phyloP scores from a whole-genome alignment of 805 yeast genomes.

The Saccharomyces jurei region DNA sequence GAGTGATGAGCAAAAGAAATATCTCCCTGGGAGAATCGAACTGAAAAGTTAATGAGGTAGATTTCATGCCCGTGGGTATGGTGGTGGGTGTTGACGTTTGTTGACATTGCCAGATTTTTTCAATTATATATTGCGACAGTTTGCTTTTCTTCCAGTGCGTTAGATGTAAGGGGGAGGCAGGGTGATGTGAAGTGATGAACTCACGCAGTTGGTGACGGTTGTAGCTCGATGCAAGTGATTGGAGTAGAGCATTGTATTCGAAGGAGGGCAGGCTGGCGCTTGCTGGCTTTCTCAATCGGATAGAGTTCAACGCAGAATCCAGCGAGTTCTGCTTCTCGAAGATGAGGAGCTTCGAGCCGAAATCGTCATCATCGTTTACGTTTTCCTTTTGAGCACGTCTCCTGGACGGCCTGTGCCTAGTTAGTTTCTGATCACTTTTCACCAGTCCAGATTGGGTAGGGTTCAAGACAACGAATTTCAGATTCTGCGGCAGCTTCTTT shows the following conservation, averaged over 20 bases:
- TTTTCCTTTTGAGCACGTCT: not conserved
- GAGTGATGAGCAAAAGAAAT: conserved; percentile 18
- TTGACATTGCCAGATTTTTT: conserved; percentile 17
- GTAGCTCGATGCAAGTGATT: not conserved
- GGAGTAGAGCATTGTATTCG: not conserved
- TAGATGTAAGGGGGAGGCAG: not conserved
- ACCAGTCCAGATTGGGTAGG: conserved; percentile 23
- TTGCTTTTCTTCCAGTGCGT: conserved; percentile 9
- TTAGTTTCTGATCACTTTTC: conserved; percentile 4
- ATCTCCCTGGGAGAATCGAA: conserved; percentile 1
- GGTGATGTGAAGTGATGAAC: not conserved
- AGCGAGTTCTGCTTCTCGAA: not conserved
- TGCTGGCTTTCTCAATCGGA: not conserved
- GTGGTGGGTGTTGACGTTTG: not conserved
- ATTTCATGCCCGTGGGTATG: not conserved
- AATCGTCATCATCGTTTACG: not conserved
- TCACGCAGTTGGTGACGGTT: not conserved
- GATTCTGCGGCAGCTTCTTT: conserved; percentile 23
- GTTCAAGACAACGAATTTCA: conserved; percentile 23
- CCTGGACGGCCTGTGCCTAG: not conserved
- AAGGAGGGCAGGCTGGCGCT: not conserved
- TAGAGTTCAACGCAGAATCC: not conserved
- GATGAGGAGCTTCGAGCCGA: not conserved
- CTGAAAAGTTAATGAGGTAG: not conserved
- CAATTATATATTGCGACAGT: conserved; percentile 11